Percentiles rank a stretch among this genome's conserved stretches.
These are phyloP conservation scores for Plasmodium cynomolgi DNA, from an alignment of 169 alveolate species.

Conservation along the genomic window DNA sequence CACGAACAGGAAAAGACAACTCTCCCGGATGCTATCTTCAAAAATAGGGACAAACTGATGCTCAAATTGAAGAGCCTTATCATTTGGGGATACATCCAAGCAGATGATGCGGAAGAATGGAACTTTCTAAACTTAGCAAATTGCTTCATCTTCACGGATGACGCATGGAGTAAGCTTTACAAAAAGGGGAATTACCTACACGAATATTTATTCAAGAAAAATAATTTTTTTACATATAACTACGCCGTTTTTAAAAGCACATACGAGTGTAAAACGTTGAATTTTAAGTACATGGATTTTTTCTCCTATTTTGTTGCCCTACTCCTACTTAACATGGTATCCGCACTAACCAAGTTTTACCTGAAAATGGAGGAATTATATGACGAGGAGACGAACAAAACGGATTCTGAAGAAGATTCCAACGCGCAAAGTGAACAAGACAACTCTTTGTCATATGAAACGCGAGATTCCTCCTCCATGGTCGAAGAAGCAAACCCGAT, in stretches of 20 bases:
- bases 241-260: slow-evolving; percentile 30
- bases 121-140: slow-evolving; percentile 52
- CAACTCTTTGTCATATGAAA: background rate
- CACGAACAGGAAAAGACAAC: background rate
- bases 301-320: slow-evolving; percentile 20
- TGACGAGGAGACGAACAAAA: background rate
- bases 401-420: background rate
- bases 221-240: slow-evolving; percentile 39
- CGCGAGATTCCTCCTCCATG: background rate
- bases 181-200: background rate
- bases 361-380: background rate
- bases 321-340: background rate
- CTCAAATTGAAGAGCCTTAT: slow-evolving; percentile 21
- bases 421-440: background rate
- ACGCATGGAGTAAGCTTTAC: background rate
- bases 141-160: slow-evolving; percentile 27
- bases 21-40: background rate
- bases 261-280: slow-evolving; percentile 27
- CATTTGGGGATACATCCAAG: slow-evolving; percentile 50
- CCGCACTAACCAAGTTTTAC: background rate
- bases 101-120: slow-evolving; percentile 48
- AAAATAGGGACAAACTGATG: background rate
- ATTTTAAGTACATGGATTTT: slow-evolving; percentile 23
- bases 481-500: background rate
- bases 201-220: slow-evolving; percentile 11